phyloP scores from a whole-genome alignment of 2,329 filamentous ascomycete genomes.

The Gnomoniopsis smithogilvyi region DNA sequence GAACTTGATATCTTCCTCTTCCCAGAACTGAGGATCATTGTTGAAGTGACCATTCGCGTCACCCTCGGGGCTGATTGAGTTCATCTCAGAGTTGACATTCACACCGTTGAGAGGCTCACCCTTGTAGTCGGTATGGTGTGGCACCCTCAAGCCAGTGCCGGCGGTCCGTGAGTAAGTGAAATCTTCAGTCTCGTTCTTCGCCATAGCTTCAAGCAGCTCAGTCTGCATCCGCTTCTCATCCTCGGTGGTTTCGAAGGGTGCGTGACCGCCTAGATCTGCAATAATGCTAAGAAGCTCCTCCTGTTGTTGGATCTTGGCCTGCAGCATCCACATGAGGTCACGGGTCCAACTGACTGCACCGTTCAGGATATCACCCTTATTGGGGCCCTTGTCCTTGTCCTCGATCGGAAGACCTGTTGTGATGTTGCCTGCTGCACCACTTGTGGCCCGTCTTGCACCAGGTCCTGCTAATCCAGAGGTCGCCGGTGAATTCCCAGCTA shows the following conservation, averaged over 20 bases:
- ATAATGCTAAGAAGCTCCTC: constrained; percentile 80
- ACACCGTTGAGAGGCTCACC: constrained; percentile 68
- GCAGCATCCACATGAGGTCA: constrained; percentile 95
- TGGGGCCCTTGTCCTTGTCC: constrained; percentile 97
- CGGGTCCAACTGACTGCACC: constrained; percentile 96
- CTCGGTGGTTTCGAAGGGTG: constrained; percentile 81
- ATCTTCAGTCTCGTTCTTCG: constrained; percentile 71
- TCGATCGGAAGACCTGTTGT: constrained; percentile 90
- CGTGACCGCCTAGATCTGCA: constrained; percentile 66
- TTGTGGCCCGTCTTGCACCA: constrained; percentile 74
- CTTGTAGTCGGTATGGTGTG: constrained; percentile 87
- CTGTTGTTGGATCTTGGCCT: constrained; percentile 85
- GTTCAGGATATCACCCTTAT: constrained; percentile 98
- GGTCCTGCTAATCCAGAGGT: constrained; percentile 86
- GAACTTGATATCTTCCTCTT: constrained; percentile 60
- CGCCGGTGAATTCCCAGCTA: constrained; percentile 68
- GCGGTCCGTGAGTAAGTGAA: constrained; percentile 82
- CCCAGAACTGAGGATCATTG: constrained; percentile 20
- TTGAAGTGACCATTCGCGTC: constrained; percentile 15
- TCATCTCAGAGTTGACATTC: constrained; percentile 32
- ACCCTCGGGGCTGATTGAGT: constrained; percentile 50
- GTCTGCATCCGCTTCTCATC: constrained; percentile 95
- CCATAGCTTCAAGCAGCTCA: constrained; percentile 82
- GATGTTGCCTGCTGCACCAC: constrained; percentile 71
- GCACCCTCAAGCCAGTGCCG: constrained; percentile 84